Evolutionary conservation across 2,329 filamentous ascomycete genomes (phyloP), one percentile per base, ranked within the genome.

Genomic region (Aspergillus terreus): DNA sequence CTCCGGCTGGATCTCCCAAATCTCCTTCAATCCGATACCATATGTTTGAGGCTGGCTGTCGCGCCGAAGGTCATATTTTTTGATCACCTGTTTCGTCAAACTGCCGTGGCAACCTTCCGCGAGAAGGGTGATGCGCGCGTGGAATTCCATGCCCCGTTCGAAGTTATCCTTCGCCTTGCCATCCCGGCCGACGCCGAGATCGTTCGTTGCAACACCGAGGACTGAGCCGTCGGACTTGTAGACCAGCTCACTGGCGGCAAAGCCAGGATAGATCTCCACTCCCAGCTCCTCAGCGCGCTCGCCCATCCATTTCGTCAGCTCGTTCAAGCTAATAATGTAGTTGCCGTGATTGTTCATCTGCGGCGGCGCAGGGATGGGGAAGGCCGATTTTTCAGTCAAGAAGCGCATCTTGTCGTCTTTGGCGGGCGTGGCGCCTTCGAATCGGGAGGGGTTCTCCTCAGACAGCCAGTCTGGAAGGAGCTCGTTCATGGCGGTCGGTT

Each of bases 331-430:
- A 65, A 99, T 85, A 60, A 99, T 99, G 72, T 95, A 97, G 75
- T 99, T 99, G 60, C 94, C 94, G 65, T 95, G 83, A 70, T 99
- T 99, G 77, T 92, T 84, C 94, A 99, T 99, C 76, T 97, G 94
- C 30, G 94, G 94, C 42, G 94, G 94, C 11, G 86, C 84, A 1
- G 92, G 94, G 48, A 97, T 78, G 5, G 90, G 90, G 51, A 95
- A 83, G 0, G 91, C 78, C 55, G 78, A 78, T 49, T 79, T 87
- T 76, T 92, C 88, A 44, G 92, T 97, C 55, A 99, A 80, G 73
- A 96, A 96, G 61, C 90, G 86, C 92, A 99, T 96, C 73, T 85
- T 86, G 66, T 99, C 94, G 46, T 77, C 77, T 57, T 83, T 87
- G 4, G 91, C 92, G 17, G 91, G 86, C 1, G 94, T 99, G 52